These are phyloP conservation scores for Neurospora sp. DNA, from an alignment of 495 filamentous ascomycete genomes.

Conservation along the genomic window DNA sequence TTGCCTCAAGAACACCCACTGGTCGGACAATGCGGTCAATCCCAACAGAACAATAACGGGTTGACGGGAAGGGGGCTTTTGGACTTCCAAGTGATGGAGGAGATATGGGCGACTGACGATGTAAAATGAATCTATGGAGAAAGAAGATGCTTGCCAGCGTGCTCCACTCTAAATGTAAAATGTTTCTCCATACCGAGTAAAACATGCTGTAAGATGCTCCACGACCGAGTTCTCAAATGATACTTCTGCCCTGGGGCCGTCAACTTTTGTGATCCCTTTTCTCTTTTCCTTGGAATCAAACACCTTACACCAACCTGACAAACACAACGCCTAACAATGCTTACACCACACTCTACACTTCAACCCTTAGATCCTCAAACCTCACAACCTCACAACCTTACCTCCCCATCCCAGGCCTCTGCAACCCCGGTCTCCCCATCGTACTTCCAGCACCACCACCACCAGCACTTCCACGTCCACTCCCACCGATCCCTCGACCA, in stretches of 20 bases:
- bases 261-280: too few relatives aligned
- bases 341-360: not conserved
- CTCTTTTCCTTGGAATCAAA: too few relatives aligned
- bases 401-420: not conserved
- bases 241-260: too few relatives aligned
- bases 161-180: too few relatives aligned
- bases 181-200: too few relatives aligned
- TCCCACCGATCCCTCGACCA: too few relatives aligned
- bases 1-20: rapidly evolving
- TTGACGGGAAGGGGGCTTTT: not conserved
- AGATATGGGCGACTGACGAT: not conserved
- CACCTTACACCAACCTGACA: not conserved
- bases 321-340: not conserved
- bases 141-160: too few relatives aligned
- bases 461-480: not conserved
- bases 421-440: not conserved
- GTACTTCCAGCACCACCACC: not conserved
- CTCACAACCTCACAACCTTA: not conserved
- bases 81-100: not conserved
- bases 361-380: too few relatives aligned
- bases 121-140: too few relatives aligned
- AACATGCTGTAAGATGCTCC: too few relatives aligned
- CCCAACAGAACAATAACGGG: not conserved
- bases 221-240: too few relatives aligned
- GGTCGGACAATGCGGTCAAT: not conserved